A percentile compares a stretch with the other conserved stretches of the same genome.
phyloP scores from a whole-genome alignment of 768 basidiomycete genomes.

The Lentinula detonsa region DNA sequence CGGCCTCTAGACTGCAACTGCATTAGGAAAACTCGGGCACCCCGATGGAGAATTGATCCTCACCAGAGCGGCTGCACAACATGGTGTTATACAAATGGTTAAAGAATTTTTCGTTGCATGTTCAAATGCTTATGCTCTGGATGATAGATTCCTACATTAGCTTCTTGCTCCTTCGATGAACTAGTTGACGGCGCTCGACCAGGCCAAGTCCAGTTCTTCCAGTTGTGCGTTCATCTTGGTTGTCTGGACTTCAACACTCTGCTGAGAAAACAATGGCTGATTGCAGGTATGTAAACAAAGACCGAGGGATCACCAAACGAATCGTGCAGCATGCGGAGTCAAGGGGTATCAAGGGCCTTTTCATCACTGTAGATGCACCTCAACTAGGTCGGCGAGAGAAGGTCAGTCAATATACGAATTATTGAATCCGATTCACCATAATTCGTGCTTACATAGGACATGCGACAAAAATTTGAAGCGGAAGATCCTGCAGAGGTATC shows the following conservation, averaged over 20 bases:
- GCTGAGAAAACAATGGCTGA: not conserved
- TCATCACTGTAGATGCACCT: constrained; percentile 97
- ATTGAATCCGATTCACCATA: too few species aligned
- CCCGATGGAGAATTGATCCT: constrained; percentile 92
- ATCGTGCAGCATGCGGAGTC: constrained; percentile 88
- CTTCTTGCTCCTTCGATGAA: constrained; percentile 95
- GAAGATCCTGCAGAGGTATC: constrained; percentile 57
- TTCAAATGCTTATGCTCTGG: not conserved
- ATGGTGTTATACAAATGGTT: constrained; percentile 72
- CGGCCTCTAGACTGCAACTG: constrained; percentile 61
- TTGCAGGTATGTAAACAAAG: constrained; percentile 83
- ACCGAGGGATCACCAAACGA: constrained; percentile 77
- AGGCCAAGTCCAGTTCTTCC: constrained; percentile 80
- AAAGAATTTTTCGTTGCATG: not conserved
- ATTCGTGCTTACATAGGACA: constrained; percentile 44
- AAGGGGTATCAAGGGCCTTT: constrained; percentile 87
- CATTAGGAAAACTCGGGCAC: constrained; percentile 90
- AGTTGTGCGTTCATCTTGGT: constrained; percentile 46
- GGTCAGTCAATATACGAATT: constrained; percentile 20
- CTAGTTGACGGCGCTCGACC: constrained; percentile 81
- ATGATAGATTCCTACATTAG: constrained; percentile 87
- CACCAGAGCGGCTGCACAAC: constrained; percentile 82
- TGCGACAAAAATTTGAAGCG: constrained; percentile 94
- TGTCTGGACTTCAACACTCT: not conserved
- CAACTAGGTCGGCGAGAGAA: constrained; percentile 93